These are phyloP conservation scores for Polytrichum commune DNA, from an alignment of 225 moss, liverwort and hornwort genomes.

Conservation along the genomic window DNA sequence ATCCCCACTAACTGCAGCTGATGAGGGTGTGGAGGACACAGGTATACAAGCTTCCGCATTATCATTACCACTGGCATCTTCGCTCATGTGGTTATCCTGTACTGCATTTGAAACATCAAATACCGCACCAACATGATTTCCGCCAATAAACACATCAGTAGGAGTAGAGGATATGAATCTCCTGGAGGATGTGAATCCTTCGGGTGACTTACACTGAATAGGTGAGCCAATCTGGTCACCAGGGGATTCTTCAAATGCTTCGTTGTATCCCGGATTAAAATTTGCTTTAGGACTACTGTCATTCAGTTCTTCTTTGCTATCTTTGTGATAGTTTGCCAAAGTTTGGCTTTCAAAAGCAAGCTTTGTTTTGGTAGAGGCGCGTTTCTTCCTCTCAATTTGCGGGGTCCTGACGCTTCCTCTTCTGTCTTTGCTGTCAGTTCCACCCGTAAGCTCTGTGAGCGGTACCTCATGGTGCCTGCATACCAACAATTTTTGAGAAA, in stretches of 20 bases:
- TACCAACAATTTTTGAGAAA: neutral
- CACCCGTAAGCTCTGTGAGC: constrained; percentile 48
- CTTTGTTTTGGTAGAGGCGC: constrained; percentile 39
- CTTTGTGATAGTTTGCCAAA: constrained; percentile 9
- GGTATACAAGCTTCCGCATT: constrained; percentile 15
- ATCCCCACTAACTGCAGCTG: constrained; percentile 10
- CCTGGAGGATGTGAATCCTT: constrained; percentile 23
- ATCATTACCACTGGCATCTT: constrained; percentile 14
- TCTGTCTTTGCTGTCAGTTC: constrained; percentile 25
- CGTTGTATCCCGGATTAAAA: constrained; percentile 8
- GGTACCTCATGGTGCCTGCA: constrained; percentile 87
- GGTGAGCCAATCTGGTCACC: constrained; percentile 39
- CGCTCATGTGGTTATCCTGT: constrained; percentile 26
- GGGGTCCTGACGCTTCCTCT: constrained; percentile 18
- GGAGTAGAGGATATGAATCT: constrained; percentile 26
- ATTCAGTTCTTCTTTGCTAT: constrained; percentile 4
- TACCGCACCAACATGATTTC: constrained; percentile 14
- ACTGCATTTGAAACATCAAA: constrained; percentile 18
- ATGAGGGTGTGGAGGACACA: constrained; percentile 6
- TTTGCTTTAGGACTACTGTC: constrained; percentile 24
- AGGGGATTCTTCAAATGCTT: constrained; percentile 28
- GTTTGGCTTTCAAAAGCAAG: constrained; percentile 34
- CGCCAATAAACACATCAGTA: constrained; percentile 19
- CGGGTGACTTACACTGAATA: constrained; percentile 51
- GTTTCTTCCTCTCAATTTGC: constrained; percentile 41